Evolutionary conservation across 2,329 filamentous ascomycete genomes (phyloP).

Genomic region (Pseudocercospora vitis): DNA sequence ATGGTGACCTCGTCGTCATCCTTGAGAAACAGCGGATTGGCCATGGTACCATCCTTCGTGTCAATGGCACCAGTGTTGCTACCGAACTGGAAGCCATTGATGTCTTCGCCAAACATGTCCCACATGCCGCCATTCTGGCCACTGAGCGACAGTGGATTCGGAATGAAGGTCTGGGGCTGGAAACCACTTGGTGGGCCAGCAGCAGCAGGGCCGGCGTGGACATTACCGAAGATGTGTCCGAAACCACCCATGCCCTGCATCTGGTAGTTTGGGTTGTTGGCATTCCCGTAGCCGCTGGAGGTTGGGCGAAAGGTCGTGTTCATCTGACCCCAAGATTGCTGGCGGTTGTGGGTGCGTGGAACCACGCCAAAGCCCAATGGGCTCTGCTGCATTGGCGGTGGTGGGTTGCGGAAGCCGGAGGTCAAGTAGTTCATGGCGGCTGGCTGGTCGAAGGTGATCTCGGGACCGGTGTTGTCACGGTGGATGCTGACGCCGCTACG

Average conservation of each 20-base stretch:
- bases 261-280: neutral
- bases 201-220: constrained; percentile 7
- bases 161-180: constrained; percentile 8
- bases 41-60: constrained; percentile 15
- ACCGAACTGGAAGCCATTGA: constrained; percentile 14
- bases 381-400: constrained; percentile 7
- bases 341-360: constrained; percentile 16
- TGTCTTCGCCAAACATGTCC: constrained; percentile 22
- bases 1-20: constrained; percentile 37
- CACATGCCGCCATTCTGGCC: constrained; percentile 11
- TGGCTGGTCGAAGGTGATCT: constrained; percentile 37
- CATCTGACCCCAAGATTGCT: constrained; percentile 22
- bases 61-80: constrained; percentile 13
- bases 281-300: constrained; percentile 12
- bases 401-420: constrained; percentile 17
- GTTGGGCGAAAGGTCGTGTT: constrained; percentile 19
- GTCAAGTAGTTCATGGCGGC: constrained; percentile 25
- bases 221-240: neutral
- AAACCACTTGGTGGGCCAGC: neutral
- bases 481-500: constrained; percentile 45
- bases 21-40: constrained; percentile 35
- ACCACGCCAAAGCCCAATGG: constrained; percentile 10
- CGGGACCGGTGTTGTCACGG: constrained; percentile 41
- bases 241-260: neutral
- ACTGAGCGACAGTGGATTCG: constrained; percentile 14